A percentile compares a stretch with the other conserved stretches of the same genome.
These are phyloP conservation scores for Solanum megistacrolobum DNA, from an alignment of 257 asterid species.

Conservation along the genomic window DNA sequence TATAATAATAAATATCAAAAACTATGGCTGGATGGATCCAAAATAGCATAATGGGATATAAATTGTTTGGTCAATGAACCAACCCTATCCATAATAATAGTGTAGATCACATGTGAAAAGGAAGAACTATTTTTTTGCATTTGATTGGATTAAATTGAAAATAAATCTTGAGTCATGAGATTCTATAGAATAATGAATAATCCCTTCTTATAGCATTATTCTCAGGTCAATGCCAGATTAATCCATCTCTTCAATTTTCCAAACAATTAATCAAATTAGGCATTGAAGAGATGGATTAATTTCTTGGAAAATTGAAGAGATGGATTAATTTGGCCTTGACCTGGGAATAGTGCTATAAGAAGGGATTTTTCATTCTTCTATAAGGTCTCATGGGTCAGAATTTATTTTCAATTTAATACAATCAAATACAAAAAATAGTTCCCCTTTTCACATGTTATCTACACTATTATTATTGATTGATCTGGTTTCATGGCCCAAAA, in stretches of 20 bases:
- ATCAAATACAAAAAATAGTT: not conserved
- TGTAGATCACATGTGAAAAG: not conserved
- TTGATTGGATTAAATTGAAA: not conserved
- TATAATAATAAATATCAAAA: conserved; percentile 3
- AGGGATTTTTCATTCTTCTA: not conserved
- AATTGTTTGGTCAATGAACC: not conserved
- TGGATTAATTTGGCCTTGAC: not conserved
- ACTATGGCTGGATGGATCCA: conserved; percentile 4
- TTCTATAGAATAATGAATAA: not conserved
- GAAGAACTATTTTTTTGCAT: not conserved
- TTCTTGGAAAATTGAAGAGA: too few species aligned
- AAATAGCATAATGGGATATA: not conserved
- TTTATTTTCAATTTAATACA: not conserved
- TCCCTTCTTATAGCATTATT: not conserved
- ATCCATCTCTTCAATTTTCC: not conserved
- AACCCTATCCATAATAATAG: not conserved
- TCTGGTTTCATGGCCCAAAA: not conserved
- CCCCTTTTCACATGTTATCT: not conserved
- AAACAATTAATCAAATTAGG: not conserved
- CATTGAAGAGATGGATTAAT: not conserved
- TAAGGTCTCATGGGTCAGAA: not conserved
- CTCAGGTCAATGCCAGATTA: not conserved
- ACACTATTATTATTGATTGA: not conserved
- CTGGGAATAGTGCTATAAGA: not conserved
- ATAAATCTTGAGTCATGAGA: not conserved